phyloP scores from a whole-genome alignment of 257 asterid genomes.

The Solanum tacnaense region DNA sequence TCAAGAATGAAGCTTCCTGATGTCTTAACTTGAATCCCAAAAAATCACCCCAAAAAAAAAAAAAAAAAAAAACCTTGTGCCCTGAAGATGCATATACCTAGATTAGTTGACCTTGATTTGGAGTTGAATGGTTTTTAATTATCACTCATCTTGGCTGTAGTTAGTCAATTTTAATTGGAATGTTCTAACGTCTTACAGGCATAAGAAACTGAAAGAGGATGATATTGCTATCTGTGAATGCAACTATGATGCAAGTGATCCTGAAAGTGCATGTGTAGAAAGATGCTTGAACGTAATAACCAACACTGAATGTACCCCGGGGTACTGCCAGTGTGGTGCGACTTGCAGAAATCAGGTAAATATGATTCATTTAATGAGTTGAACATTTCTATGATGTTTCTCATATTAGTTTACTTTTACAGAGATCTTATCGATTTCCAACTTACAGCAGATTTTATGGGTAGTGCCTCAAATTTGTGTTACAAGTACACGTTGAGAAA shows the following conservation, averaged over 20 bases:
- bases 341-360: slow-evolving; percentile 82
- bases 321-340: slow-evolving; percentile 64
- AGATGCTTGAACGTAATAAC: slow-evolving; percentile 80
- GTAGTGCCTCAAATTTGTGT: not conserved
- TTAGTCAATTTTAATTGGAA: not conserved
- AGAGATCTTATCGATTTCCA: not conserved
- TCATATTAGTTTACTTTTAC: not conserved
- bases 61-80: not conserved
- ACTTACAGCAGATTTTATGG: not conserved
- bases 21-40: not conserved
- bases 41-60: not conserved
- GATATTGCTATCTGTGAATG: slow-evolving; percentile 79
- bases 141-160: not conserved
- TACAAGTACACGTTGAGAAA: not conserved
- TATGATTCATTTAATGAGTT: not conserved
- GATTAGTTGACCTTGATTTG: not conserved
- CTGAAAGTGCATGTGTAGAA: slow-evolving; percentile 90
- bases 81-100: not conserved
- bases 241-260: slow-evolving; percentile 44
- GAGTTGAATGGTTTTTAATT: not conserved
- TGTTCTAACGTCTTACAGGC: slow-evolving; percentile 23
- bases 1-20: not conserved
- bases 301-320: slow-evolving; percentile 90
- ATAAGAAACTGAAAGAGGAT: slow-evolving; percentile 58
- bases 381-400: not conserved